Evolutionary conservation across 495 filamentous ascomycete genomes (phyloP), one percentile per base, ranked within the genome.

Genomic region (Aspergillus sclerotioniger): DNA sequence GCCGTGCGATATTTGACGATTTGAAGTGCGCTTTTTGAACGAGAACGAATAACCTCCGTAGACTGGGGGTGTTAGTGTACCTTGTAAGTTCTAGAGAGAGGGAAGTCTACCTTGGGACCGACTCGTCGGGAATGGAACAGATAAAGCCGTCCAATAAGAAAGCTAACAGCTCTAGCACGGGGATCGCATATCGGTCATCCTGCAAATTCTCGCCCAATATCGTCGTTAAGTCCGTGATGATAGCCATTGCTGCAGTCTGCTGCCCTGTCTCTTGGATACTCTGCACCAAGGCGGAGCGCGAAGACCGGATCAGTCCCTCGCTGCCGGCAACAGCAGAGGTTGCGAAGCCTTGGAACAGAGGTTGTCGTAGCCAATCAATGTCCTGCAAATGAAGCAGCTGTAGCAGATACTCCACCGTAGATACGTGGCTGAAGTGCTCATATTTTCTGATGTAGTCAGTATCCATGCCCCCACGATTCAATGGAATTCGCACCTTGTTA

Each of bases 301-400:
- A 86, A 8, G 84, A 83, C 44, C 87, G 84, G 15, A 97, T 79
- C 6, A 97, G 76, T 7, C 89, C 84, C 63, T 97, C 91, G 20
- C 92, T 87, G 13, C 91, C 91, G 12, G 87, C 86, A 62, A 90
- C 90, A 28, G 91, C 89, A 17, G 91, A 93, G 2, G 85, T 91
- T 6, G 91, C 83, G 46, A 85, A 77, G n/a, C 93, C 94, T 52
- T 88, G 82, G 13, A 95, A 66, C 2, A 96, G 65, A 10, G 74
- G 70, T 16, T 67, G 49, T 45, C 74, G 75, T 7, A 79, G 56
- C 73, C 73, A 75, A 8, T 71, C 69, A 25, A 76, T 55, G 9
- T 52, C 32, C 43, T 71, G 71, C 9, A 80, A 55, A 17, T 67
- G 66, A 12, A 82, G 62, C 0, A 82, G 56, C 47, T 80, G 77